Evolutionary conservation across 345 rosid genomes (phyloP), one percentile per base, ranked within the genome.

Genomic region (Gynandropsis gynandra): DNA sequence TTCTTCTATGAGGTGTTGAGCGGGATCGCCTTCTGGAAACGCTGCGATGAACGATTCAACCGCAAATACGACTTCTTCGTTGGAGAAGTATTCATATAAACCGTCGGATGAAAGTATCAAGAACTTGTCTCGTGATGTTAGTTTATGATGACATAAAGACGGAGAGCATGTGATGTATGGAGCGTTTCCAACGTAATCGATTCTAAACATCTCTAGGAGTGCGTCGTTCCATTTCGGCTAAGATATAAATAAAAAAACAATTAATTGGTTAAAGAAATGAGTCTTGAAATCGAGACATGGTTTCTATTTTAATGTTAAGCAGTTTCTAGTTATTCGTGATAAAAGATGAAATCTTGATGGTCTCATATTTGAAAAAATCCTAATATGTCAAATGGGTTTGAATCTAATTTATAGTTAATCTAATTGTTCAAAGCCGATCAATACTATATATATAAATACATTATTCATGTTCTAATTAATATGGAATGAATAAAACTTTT

Each of bases 151-250:
- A 50, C 65, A 24, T 48, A 90, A 80, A 7, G 81, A 76, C 20
- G 98, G 98, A 14, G 63, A 52, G 24, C 96, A 90, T 27, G 78
- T 82, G 14, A 90, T 60, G 81, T 90, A 90, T 0, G 98, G 89
- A 11, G 85, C 76, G 51, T 71, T 72, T 10, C 98, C 98, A 13
- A 87, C 38, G 58, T 80, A 90, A 50, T 84, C 80, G 40, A 90
- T 82, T 61, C 89, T 77, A 75, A 90, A 84, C 85, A 82, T 82
- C 78, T 84, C 98, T 16, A 79, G 59, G 10, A 90, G 72, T 16
- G 93, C 89, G 52, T 84, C 72, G 56, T 92, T 92, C 98, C 96
- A 92, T 58, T 78, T 82, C 10, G 88, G 93, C 98, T 92, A 36
- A 15, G 46, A 32, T 10, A 48, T n/a, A 16, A 5, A 0, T 3